Evolutionary conservation across 2,329 filamentous ascomycete species (phyloP).

Genomic region (Madurella mycetomatis): DNA sequence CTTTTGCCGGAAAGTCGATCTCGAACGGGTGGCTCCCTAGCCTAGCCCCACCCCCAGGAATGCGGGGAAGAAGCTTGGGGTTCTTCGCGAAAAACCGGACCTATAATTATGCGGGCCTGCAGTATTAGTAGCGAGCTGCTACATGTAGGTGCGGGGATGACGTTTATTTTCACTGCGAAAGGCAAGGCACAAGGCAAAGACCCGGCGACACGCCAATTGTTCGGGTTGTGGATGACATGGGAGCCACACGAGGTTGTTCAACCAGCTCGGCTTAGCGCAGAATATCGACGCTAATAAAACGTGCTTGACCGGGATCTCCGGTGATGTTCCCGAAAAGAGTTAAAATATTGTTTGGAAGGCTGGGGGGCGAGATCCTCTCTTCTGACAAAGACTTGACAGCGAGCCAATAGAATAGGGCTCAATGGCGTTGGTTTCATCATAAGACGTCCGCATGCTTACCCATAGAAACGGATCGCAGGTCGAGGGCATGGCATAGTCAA

Average conservation of each 20-base stretch:
- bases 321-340: neutral
- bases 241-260: neutral
- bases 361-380: neutral
- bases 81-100: conserved; percentile 12
- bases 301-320: neutral
- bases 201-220: neutral
- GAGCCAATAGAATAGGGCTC: neutral
- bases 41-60: conserved; percentile 10
- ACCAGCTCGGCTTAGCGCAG: neutral
- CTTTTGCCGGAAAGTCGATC: conserved; percentile 21
- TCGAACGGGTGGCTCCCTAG: conserved; percentile 1
- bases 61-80: conserved; percentile 23
- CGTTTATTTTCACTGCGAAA: neutral
- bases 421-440: neutral
- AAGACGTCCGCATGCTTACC: neutral
- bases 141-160: conserved; percentile 10
- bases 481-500: neutral
- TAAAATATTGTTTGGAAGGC: neutral
- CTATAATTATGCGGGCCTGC: neutral
- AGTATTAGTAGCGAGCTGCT: neutral
- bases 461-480: neutral
- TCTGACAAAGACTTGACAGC: neutral
- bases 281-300: neutral
- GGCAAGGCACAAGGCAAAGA: neutral
- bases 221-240: neutral